Base-by-base conservation (phyloP, 345 rosid genomes). In the Raphanus raphanistrum region DNA sequence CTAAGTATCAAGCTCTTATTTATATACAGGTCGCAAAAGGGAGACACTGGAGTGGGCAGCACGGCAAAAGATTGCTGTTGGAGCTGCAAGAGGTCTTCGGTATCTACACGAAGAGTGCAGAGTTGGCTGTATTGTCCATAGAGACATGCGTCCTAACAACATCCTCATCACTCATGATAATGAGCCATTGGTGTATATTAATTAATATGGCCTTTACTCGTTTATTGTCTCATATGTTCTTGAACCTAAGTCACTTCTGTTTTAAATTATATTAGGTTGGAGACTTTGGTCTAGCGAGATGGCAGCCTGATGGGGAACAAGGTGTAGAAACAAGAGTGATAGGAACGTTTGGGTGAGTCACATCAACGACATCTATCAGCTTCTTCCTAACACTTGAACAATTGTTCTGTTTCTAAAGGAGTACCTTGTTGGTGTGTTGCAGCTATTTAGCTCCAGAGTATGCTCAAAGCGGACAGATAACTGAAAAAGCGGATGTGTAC, bases 101-200 rank as follows among this genome's bases (percentile, higher is more conserved):
- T 96, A 96, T 87, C 97, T 96, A 74, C 99, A 96, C 66, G 99
- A 96, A 88, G 99, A 96, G 74, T 96, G 99, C 86, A 89, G 99
- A 88, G 99, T 93, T 72, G 99, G 99, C 43, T 93, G 99, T 81
- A 96, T 96, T 77, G 99, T 96, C 81, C 99, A 96, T 76, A 92
- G 99, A 60, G 99, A 96, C 82, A 91, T 96, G 99, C 91, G 98
- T 36, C 99, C 99, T 33, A 96, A 96, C 86, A 96, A 96, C 82
- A 93, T 96, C 67, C 99, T 96, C 54, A 84, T 96, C 62, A 96
- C 99, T 71, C 99, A 96, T 87, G 99, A 96, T 82, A 91, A 89
- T 77, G 99, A 96, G 79, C 97, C 99, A 61, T 76, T 96, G 96
- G 99, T 96, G 88, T 67, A 72, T 38, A 43, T 28, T 7, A 13